Evolutionary conservation across 257 asterid species (phyloP).

Genomic region (Ilex asprella): DNA sequence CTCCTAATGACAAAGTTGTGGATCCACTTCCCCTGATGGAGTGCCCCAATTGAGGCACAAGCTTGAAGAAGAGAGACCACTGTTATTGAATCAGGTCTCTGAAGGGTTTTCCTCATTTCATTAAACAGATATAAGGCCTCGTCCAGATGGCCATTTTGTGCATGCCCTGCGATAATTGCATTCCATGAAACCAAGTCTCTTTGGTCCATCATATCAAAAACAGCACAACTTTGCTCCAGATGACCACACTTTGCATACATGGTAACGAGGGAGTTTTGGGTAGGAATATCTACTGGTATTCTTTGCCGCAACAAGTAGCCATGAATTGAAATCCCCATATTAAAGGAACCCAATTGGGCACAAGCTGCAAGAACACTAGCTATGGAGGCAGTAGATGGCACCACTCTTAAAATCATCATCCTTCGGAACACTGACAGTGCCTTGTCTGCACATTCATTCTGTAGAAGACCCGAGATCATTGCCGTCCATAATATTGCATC

Average conservation of each 20-base stretch:
- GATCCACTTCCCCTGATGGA: constrained; percentile 76
- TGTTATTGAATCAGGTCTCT: constrained; percentile 64
- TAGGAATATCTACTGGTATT: constrained; percentile 41
- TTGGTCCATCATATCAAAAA: constrained; percentile 49
- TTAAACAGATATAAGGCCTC: constrained; percentile 48
- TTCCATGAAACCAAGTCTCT: constrained; percentile 86
- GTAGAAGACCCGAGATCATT: constrained; percentile 79
- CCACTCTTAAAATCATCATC: constrained; percentile 44
- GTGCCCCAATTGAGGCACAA: constrained; percentile 78
- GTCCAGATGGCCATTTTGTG: constrained; percentile 48
- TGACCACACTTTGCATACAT: constrained; percentile 74
- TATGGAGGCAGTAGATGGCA: constrained; percentile 54
- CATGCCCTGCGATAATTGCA: constrained; percentile 64
- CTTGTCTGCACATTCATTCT: constrained; percentile 49
- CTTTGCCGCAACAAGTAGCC: constrained; percentile 53
- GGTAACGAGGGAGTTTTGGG: constrained; percentile 63
- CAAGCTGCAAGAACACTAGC: constrained; percentile 80
- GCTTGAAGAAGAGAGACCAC: constrained; percentile 71
- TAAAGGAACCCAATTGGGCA: constrained; percentile 52
- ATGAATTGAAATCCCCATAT: constrained; percentile 58
- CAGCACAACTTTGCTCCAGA: constrained; percentile 43
- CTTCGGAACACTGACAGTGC: constrained; percentile 46
- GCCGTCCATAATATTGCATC: constrained; percentile 69
- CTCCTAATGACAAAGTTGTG: constrained; percentile 61
- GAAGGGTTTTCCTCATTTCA: constrained; percentile 48